These are phyloP conservation scores for Pistacia integerrima DNA, from an alignment of 345 rosid genomes.

Conservation along the genomic window DNA sequence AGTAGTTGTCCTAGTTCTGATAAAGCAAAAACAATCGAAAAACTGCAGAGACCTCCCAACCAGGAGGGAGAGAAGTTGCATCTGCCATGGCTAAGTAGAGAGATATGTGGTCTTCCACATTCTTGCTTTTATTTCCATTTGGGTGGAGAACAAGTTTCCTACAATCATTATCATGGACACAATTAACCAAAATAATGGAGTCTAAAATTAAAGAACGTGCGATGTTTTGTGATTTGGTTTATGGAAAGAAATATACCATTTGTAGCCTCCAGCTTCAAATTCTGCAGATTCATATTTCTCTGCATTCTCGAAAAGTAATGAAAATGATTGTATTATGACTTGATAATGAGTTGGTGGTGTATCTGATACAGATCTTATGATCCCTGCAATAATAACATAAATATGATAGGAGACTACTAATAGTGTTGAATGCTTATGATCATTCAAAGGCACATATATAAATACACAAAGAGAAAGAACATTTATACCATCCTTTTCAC, in stretches of 20 bases:
- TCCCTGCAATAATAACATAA: conserved; percentile 29
- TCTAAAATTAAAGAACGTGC: no score
- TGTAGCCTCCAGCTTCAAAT: conserved; percentile 74
- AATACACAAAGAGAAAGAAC: neutral
- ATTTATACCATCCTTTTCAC: neutral
- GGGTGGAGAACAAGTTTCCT: conserved; percentile 69
- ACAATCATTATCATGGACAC: neutral
- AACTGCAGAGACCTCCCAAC: conserved; percentile 55
- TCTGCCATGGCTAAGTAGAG: conserved; percentile 50
- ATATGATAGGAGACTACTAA: neutral
- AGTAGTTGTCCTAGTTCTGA: conserved; percentile 39
- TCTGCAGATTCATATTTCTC: conserved; percentile 58
- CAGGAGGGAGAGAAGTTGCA: conserved; percentile 39
- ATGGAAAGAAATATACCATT: conserved; percentile 47
- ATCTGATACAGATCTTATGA: conserved; percentile 43
- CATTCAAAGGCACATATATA: no score
- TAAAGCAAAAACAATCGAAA: conserved; percentile 53
- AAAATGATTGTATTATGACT: conserved; percentile 48
- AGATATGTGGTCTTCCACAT: conserved; percentile 52
- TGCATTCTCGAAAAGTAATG: conserved; percentile 44
- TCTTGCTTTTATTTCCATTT: conserved; percentile 65
- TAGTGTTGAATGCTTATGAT: no score
- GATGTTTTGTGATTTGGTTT: neutral
- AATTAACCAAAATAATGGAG: no score
- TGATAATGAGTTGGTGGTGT: conserved; percentile 55